A percentile compares a stretch with the other conserved stretches of the same genome.
Evolutionary conservation across 345 rosid species (phyloP).

Genomic region (Eucalyptus polyanthemos): DNA sequence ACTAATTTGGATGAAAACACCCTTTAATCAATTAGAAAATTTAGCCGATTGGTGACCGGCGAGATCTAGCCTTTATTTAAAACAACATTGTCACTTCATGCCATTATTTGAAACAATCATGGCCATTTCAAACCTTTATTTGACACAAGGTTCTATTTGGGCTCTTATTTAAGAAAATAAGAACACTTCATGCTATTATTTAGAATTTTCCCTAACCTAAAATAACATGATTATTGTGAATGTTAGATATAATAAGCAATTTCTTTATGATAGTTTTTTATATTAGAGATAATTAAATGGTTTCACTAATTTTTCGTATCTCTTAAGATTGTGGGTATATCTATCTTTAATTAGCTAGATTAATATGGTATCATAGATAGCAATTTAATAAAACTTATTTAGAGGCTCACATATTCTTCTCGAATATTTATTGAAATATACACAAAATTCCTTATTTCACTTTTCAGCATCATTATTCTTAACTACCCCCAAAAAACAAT

Average conservation of each 20-base stretch:
- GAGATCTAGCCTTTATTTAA: too few species aligned
- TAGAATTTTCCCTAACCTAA: not conserved
- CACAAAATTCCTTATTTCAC: not conserved
- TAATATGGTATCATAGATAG: not conserved
- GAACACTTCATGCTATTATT: not conserved
- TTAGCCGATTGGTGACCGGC: fast-evolving
- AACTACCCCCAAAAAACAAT: not conserved
- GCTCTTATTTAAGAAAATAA: not conserved
- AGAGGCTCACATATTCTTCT: not conserved
- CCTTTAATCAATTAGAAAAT: too few species aligned
- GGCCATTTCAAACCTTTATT: not conserved
- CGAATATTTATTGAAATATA: too few species aligned
- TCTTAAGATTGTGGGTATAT: not conserved
- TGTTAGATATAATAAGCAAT: not conserved
- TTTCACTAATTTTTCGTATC: not conserved
- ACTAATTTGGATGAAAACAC: not conserved
- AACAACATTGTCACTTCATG: not conserved
- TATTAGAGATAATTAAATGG: too few species aligned
- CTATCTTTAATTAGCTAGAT: not conserved
- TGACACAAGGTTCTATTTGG: not conserved
- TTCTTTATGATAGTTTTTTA: too few species aligned
- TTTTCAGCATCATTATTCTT: not conserved
- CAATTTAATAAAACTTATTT: too few species aligned
- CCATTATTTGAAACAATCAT: not conserved
- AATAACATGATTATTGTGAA: not conserved